These are phyloP conservation scores for Proliferodiscus dingleyae DNA, from an alignment of 2,329 filamentous ascomycete species.

Conservation along the genomic window DNA sequence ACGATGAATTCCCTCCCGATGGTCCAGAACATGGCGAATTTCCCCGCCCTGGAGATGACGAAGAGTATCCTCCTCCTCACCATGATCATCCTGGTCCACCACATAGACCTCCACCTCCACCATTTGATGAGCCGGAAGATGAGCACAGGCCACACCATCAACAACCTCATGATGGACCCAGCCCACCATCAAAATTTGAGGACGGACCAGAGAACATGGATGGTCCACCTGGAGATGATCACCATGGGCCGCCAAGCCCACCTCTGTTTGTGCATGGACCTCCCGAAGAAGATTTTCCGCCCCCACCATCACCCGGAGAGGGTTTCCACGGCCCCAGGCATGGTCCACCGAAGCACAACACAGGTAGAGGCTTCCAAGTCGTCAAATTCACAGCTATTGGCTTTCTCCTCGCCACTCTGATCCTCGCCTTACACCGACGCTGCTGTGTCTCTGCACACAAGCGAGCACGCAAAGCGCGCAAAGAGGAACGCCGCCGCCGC, in stretches of 20 bases:
- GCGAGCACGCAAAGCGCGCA: slow-evolving; percentile 13
- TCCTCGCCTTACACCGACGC: slow-evolving; percentile 20
- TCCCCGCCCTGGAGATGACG: slow-evolving; percentile 1
- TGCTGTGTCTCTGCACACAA: slow-evolving; percentile 13
- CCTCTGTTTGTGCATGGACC: not conserved
- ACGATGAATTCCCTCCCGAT: slow-evolving; percentile 7
- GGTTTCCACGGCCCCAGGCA: not conserved
- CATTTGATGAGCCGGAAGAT: not conserved
- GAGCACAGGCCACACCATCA: not conserved
- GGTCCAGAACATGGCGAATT: not conserved
- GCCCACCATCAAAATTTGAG: not conserved
- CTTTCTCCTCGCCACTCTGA: slow-evolving; percentile 22
- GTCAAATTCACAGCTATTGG: slow-evolving; percentile 21
- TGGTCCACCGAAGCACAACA: not conserved
- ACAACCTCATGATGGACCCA: not conserved
- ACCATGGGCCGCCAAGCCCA: not conserved
- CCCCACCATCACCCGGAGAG: not conserved
- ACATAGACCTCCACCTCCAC: slow-evolving; percentile 4
- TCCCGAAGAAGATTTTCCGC: not conserved
- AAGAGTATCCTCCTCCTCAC: slow-evolving; percentile 8
- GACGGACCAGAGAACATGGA: not conserved
- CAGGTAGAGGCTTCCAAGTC: slow-evolving; percentile 12
- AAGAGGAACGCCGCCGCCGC: slow-evolving; percentile 17
- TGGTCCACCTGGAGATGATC: not conserved
- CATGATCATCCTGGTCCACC: slow-evolving; percentile 2